Percentiles rank a stretch among this genome's conserved stretches.
Conservation (phyloP, 2,329 filamentous ascomycete species). For the Penicillium sp. region DNA sequence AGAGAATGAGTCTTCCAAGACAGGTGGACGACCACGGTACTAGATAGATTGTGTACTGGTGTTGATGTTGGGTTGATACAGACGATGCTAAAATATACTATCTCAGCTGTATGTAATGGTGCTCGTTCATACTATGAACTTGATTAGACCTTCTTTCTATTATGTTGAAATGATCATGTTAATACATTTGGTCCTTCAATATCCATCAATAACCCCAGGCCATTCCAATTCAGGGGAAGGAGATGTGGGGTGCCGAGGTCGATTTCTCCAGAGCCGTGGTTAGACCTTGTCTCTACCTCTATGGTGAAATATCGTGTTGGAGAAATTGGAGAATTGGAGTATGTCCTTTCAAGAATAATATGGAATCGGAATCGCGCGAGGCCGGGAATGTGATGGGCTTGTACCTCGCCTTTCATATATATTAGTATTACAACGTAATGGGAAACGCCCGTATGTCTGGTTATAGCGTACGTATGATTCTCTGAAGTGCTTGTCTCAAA, state of each 20-base stretch:
- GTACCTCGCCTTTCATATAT: neutral
- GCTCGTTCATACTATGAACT: neutral
- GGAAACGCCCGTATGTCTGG: neutral
- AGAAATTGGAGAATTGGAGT: conserved; percentile 3
- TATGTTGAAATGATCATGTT: no score
- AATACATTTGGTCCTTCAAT: no score
- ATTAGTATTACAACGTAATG: neutral
- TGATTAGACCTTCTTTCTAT: neutral
- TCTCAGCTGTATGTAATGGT: no score
- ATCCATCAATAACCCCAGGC: no score
- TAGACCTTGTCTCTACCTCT: neutral
- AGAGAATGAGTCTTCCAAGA: neutral
- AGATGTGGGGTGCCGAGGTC: neutral
- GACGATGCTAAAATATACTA: neutral
- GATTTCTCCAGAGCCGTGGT: neutral
- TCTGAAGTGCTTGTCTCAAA: no score
- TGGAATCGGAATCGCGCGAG: neutral
- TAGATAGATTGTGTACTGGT: neutral
- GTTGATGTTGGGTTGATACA: neutral
- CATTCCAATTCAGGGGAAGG: neutral
- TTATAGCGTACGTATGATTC: no score
- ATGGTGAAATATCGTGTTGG: neutral
- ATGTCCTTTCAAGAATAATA: neutral
- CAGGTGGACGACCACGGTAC: no score
- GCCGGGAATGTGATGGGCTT: neutral